Evolutionary conservation across 306 rosid species (phyloP).

Genomic region (Myrica gale): DNA sequence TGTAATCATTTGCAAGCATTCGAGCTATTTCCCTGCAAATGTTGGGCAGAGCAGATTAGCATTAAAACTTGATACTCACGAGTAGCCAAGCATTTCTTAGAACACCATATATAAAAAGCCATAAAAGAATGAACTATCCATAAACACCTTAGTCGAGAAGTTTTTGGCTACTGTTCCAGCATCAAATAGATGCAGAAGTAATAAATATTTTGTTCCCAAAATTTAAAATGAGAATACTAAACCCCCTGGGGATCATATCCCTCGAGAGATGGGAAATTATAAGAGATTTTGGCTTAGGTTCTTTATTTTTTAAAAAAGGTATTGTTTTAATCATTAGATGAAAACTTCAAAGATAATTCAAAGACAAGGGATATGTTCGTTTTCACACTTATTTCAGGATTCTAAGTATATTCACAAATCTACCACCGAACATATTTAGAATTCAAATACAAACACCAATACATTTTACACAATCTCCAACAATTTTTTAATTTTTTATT

Average conservation of each 20-base stretch:
- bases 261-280: neutral
- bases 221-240: neutral
- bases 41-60: constrained; percentile 17
- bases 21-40: constrained; percentile 80
- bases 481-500: no score
- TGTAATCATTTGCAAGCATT: constrained; percentile 89
- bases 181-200: neutral
- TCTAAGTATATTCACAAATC: no score
- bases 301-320: no score
- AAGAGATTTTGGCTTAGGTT: neutral
- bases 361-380: no score
- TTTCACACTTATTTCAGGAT: no score
- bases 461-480: no score
- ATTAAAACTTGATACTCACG: constrained; percentile 8
- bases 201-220: neutral
- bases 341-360: neutral
- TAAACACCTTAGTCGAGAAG: neutral
- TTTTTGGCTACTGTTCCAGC: neutral
- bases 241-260: neutral
- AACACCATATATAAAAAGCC: neutral
- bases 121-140: neutral
- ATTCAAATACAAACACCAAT: no score
- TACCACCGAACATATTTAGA: no score
- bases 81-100: neutral
- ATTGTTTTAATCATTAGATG: no score